Evolutionary conservation across 2,329 filamentous ascomycete genomes (phyloP), one percentile per base, ranked within the genome.

Genomic region (Penicillium sp.): DNA sequence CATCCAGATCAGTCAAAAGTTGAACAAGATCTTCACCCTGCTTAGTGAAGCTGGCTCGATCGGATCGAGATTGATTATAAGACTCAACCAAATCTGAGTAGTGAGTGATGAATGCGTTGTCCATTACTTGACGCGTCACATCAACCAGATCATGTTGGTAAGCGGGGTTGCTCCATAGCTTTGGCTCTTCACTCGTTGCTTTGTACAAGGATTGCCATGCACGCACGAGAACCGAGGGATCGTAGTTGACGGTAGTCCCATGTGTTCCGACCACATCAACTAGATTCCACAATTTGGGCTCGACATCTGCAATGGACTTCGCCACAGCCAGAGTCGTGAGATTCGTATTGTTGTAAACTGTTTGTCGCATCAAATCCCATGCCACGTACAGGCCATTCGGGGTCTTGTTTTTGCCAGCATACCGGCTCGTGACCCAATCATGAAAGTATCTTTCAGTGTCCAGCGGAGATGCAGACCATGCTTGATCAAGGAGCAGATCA

Each of bases 281-380:
- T 10, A 82, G 63, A 22, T 75, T 75, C 5, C 71, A 71, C 8
- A 74, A 71, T 54, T 71, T 75, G 1, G 80, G 80, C 2, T 71
- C 64, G 1, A 80, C 69, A 58, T 81, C 79, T 56, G 78, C 70
- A 49, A 80, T 77, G 9, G 77, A 75, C 60, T 80, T 79, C 7
- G 74, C 67, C 5, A 80, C 77, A 5, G 75, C 71, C 7, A 60
- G 66, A n/a, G 68, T 64, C 7, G 67, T 70, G n/a, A 77, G 61
- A 46, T 81, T 73, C 0, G 76, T 78, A 68, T 80, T 81, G 68
- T 80, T 80, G 65, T 80, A 82, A 3, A 77, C 78, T 4, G 73
- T 75, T 1, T 67, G 68, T 10, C 77, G 73, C 56, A 82, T 66
- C 0, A 72, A 65, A 10, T 81, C 76, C 79, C 79, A 83, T 1